Evolutionary conservation across 164 flowering plant species (phyloP), one percentile per base, ranked within the genome.

Genomic region (Annona cherimola): DNA sequence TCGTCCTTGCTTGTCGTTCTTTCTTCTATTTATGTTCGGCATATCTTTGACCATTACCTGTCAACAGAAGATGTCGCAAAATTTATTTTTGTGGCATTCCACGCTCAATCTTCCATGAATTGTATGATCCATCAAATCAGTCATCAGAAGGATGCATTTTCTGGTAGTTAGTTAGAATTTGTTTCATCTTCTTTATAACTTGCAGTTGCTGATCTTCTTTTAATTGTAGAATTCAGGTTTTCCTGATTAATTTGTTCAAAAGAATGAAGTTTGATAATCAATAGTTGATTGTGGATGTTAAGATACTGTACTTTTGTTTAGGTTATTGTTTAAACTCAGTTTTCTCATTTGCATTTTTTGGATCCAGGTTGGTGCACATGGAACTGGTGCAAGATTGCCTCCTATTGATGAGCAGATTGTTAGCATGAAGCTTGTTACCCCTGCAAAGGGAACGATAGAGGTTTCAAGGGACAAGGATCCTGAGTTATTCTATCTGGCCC

Each of bases 341-440:
- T 55, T 55, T 5, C 42, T 57, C 20, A 20, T 69, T 54, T 69
- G 71, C 35, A 40, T 67, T 6, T 73, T 73, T 2, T 50, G 57
- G 9, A 44, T 75, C 74, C 78, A 93, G 99, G 98, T 93, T 64
- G 99, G 99, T 74, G 99, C 99, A 6, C 99, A 96, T 87, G 99
- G 99, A 42, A 96, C 98, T 71, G 99, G 99, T 76, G 99, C 98
- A 60, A 86, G 86, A 70, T 78, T 96, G 84, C 99, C 98, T 77
- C 97, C 99, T 12, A 90, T 96, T 71, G 99, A 96, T 79, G 99
- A 96, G 83, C 99, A 96, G 81, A 87, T 96, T 69, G 80, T 93
- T 68, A 87, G 94, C 85, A 87, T 92, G 96, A 96, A 96, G 76
- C 79, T 96, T 80, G 95, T 96, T 66, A 96, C 99, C 71, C 99